A percentile compares a stretch with the other conserved stretches of the same genome.
phyloP scores from a whole-genome alignment of 495 filamentous ascomycete genomes.

The Daldinia concentrica region DNA sequence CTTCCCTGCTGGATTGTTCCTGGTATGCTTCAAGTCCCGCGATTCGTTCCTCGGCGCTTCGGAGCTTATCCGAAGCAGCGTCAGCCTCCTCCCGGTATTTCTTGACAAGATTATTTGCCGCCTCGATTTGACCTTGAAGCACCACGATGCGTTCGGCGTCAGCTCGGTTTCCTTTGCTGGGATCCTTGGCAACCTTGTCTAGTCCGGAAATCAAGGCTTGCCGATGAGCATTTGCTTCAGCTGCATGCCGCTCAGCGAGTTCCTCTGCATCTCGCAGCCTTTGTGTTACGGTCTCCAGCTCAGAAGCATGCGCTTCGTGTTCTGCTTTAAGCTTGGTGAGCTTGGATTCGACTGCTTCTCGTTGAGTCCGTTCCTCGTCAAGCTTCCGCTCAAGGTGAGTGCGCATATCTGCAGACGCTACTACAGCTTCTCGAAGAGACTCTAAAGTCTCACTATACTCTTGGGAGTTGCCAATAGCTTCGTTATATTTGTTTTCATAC shows the following conservation, averaged over 20 bases:
- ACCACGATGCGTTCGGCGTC: conserved; percentile 79
- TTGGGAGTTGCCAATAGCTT: conserved; percentile 70
- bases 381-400: conserved; percentile 79
- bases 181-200: conserved; percentile 70
- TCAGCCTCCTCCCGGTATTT: conserved; percentile 94
- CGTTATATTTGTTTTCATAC: conserved; percentile 72
- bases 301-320: conserved; percentile 82
- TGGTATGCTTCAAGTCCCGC: conserved; percentile 96
- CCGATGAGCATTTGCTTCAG: conserved; percentile 87
- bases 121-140: conserved; percentile 80
- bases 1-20: conserved; percentile 93
- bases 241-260: conserved; percentile 84
- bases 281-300: conserved; percentile 78
- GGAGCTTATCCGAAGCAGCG: conserved; percentile 83
- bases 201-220: conserved; percentile 84
- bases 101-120: conserved; percentile 80
- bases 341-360: conserved; percentile 82
- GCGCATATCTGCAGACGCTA: conserved; percentile 78
- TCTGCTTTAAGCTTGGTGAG: conserved; percentile 81
- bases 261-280: conserved; percentile 89
- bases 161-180: conserved; percentile 59
- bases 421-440: conserved; percentile 80
- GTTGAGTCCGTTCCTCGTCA: conserved; percentile 80
- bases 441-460: conserved; percentile 77
- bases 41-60: conserved; percentile 93